Conservation (phyloP, 2,329 filamentous ascomycete species). For the Thyridium curvatum region DNA sequence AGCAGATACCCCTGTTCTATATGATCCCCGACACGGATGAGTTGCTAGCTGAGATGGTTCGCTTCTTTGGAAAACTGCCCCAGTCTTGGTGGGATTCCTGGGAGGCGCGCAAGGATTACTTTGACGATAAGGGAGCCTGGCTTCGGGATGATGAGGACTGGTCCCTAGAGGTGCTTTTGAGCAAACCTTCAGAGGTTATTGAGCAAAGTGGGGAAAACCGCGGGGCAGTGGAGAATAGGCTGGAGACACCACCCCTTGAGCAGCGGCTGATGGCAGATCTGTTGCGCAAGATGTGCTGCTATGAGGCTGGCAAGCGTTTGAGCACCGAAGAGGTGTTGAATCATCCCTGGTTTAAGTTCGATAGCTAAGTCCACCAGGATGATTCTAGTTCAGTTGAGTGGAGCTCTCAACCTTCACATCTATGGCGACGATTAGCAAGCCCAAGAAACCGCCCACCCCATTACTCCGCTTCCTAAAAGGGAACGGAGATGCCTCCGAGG, state of each 20-base stretch:
- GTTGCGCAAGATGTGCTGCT: constrained; percentile 3
- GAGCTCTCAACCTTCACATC: no score
- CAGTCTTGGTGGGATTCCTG: constrained; percentile 4
- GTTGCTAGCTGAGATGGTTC: constrained; percentile 2
- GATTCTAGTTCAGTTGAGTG: no score
- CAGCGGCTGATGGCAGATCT: constrained; percentile 5
- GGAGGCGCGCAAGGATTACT: constrained; percentile 3
- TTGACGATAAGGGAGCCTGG: constrained; percentile 4
- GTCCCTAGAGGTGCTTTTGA: constrained; percentile 2
- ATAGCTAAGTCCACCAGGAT: no score
- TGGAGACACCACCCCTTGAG: constrained; percentile 1
- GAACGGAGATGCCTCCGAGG: no score
- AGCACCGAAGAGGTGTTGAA: constrained; percentile 3
- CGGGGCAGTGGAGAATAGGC: not conserved
- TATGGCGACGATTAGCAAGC: no score
- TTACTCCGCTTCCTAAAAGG: no score
- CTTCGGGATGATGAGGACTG: constrained; percentile 3
- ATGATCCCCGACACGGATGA: constrained; percentile 4
- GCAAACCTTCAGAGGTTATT: constrained; percentile 2
- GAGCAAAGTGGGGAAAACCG: not conserved
- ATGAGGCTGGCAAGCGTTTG: constrained; percentile 2
- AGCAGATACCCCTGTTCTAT: constrained; percentile 7
- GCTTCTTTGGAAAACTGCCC: constrained; percentile 3
- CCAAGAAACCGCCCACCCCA: no score
- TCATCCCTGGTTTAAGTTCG: constrained; percentile 3